Conservation (phyloP, 306 rosid species). For the Fragaria ananassa region DNA sequence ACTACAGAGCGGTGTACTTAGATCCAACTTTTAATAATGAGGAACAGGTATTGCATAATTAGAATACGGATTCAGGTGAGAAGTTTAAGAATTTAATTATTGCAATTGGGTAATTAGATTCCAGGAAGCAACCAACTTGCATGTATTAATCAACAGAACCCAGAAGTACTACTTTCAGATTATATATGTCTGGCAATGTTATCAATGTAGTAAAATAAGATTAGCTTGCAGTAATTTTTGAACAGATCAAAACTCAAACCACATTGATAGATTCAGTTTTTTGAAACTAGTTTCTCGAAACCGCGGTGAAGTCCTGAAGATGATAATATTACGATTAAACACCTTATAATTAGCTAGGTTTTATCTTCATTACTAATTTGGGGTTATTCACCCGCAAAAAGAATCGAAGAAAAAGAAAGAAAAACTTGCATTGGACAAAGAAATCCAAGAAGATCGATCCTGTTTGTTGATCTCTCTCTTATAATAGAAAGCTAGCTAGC, state of each 20-base stretch:
- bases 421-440: not conserved
- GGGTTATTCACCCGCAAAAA: not conserved
- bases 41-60: not conserved
- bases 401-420: not conserved
- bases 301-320: no score
- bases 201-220: not conserved
- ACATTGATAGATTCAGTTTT: not conserved
- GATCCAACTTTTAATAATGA: constrained; percentile 3
- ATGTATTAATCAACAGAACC: constrained; percentile 21
- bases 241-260: not conserved
- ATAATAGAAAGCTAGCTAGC: not conserved
- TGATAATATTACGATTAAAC: not conserved
- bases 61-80: constrained; percentile 15
- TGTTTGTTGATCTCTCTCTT: not conserved
- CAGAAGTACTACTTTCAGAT: not conserved
- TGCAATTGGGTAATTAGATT: constrained; percentile 31
- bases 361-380: not conserved
- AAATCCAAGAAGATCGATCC: not conserved
- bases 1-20: not conserved
- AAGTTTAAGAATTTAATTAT: constrained; percentile 18
- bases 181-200: not conserved
- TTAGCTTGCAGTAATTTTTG: not conserved
- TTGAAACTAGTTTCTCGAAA: not conserved
- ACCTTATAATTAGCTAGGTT: not conserved
- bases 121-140: constrained; percentile 40